phyloP scores from a whole-genome alignment of 345 rosid species.

The Linum tenue region DNA sequence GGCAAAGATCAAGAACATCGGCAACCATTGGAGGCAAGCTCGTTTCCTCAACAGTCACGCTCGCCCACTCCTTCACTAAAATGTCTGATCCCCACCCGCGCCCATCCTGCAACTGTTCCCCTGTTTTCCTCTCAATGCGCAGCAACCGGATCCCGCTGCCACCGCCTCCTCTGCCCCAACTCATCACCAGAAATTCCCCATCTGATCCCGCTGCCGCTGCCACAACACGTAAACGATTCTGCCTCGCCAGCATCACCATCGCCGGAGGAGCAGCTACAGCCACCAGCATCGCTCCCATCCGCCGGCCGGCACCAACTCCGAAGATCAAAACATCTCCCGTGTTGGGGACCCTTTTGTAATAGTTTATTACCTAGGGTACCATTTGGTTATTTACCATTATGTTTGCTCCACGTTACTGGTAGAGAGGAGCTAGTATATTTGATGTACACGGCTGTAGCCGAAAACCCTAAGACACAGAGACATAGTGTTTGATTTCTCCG shows the following conservation, averaged over 20 bases:
- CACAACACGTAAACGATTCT: neutral
- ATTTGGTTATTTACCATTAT: too few species aligned
- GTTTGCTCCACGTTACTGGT: too few species aligned
- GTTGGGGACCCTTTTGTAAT: too few species aligned
- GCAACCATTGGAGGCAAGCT: neutral
- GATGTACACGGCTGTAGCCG: too few species aligned
- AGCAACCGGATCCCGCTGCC: neutral
- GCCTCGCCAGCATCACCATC: neutral
- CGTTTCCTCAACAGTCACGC: neutral
- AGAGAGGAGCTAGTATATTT: too few species aligned
- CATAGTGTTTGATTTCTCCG: too few species aligned
- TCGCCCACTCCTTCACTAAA: neutral
- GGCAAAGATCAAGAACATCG: too few species aligned
- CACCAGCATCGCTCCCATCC: neutral
- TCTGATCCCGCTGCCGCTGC: neutral
- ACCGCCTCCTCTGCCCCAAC: neutral
- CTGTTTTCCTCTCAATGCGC: neutral
- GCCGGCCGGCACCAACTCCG: neutral
- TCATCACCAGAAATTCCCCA: neutral
- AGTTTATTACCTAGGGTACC: too few species aligned
- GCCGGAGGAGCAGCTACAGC: neutral
- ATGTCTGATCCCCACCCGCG: neutral
- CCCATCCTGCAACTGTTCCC: neutral
- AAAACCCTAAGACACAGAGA: too few species aligned
- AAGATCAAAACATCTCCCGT: neutral